Percentiles rank a stretch among this genome's conserved stretches.
Evolutionary conservation across 2,329 filamentous ascomycete genomes (phyloP).

Genomic region (Alternaria solani): DNA sequence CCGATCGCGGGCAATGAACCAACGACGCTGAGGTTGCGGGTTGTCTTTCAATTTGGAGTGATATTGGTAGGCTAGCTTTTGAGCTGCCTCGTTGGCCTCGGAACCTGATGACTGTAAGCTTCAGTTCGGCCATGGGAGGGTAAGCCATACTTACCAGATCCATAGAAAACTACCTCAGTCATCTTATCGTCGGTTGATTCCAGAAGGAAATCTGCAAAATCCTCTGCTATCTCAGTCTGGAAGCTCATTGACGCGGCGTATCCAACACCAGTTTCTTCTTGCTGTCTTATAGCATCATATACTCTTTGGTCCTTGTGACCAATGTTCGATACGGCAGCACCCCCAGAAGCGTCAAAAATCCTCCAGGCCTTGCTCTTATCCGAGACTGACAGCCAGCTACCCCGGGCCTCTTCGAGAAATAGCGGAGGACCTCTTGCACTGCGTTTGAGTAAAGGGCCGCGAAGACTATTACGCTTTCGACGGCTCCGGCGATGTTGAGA

Average conservation of each 20-base stretch:
- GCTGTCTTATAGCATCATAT: conserved; percentile 64
- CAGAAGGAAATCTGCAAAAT: conserved; percentile 60
- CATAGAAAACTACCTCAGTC: conserved; percentile 64
- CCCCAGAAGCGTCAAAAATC: conserved; percentile 76
- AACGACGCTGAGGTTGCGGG: conserved; percentile 62
- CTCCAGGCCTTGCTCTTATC: conserved; percentile 55
- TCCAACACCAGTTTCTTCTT: conserved; percentile 60
- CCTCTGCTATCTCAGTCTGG: conserved; percentile 61
- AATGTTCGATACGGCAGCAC: conserved; percentile 75
- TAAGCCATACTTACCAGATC: conserved; percentile 59
- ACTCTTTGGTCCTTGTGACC: conserved; percentile 73
- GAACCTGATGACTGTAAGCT: conserved; percentile 49
- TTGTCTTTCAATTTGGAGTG: conserved; percentile 62
- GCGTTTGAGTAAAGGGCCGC: conserved; percentile 58
- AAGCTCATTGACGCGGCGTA: conserved; percentile 50
- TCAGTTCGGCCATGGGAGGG: too few relatives aligned
- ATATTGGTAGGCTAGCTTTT: conserved; percentile 74
- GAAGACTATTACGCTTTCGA: background rate
- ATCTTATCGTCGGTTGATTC: conserved; percentile 62
- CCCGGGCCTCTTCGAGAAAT: conserved; percentile 58
- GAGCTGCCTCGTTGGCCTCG: conserved; percentile 72
- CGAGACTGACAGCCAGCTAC: conserved; percentile 60
- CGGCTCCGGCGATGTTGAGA: background rate
- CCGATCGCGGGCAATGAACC: conserved; percentile 70
- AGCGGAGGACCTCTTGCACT: conserved; percentile 58